Percentiles rank a stretch among this genome's conserved stretches.
Evolutionary conservation across 2,329 filamentous ascomycete genomes (phyloP).

Genomic region (Hyphodiscus sp.): DNA sequence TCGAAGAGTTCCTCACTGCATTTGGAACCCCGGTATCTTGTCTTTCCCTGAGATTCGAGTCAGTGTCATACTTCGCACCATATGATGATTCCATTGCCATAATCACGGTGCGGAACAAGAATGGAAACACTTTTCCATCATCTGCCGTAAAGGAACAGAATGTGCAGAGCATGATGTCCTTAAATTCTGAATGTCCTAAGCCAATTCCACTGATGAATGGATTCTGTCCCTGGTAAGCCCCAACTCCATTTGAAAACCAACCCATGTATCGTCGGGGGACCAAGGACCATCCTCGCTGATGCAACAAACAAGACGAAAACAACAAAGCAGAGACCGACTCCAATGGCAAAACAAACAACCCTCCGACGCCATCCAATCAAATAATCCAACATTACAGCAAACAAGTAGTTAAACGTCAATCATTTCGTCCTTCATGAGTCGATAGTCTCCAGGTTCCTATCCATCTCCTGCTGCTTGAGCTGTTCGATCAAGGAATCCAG

Average conservation of each 20-base stretch:
- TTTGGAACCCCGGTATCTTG: not conserved
- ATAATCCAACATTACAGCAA: not conserved
- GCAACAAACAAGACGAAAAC: not conserved
- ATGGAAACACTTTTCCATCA: too few species aligned
- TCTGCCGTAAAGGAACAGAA: not conserved
- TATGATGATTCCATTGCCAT: not conserved
- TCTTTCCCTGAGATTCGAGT: not conserved
- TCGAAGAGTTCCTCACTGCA: not conserved
- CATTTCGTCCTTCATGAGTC: not conserved
- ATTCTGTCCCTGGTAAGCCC: not conserved
- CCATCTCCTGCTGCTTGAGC: conserved; percentile 18
- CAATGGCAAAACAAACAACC: not conserved
- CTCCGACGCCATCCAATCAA: not conserved
- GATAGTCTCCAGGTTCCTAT: not conserved
- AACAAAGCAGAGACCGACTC: not conserved
- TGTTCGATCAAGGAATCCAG: conserved; percentile 23
- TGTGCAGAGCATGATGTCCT: not conserved
- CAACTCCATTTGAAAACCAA: not conserved
- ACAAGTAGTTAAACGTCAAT: not conserved
- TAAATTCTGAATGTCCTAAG: not conserved
- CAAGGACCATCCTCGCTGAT: not conserved
- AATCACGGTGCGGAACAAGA: not conserved
- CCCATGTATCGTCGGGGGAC: not conserved
- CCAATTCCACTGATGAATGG: not conserved
- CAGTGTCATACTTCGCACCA: not conserved